Conservation (phyloP, 2,329 filamentous ascomycete genomes). For the Chrysoporthe puriensis region DNA sequence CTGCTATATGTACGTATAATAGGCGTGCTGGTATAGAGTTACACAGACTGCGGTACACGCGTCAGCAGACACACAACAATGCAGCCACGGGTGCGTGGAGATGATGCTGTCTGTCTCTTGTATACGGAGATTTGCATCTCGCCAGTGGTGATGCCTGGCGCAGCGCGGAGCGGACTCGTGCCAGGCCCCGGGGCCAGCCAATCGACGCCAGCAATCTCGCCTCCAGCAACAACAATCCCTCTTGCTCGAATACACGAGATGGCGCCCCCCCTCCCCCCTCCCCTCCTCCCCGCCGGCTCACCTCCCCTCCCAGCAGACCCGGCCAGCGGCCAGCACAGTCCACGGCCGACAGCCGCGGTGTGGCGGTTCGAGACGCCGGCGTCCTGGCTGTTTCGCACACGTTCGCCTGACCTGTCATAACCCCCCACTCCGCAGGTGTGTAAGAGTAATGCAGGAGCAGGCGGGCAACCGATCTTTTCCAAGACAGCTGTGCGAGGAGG, state of each 20-base stretch:
- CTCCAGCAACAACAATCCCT: constrained; percentile 6
- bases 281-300: background rate
- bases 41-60: background rate
- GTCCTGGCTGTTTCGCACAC: background rate
- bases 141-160: background rate
- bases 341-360: no score
- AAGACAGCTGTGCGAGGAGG: background rate
- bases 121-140: constrained; percentile 7
- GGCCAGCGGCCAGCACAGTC: no score
- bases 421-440: background rate
- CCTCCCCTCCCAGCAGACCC: no score
- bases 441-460: background rate
- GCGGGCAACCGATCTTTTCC: background rate
- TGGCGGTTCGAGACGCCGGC: no score
- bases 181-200: background rate
- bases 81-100: background rate
- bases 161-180: background rate
- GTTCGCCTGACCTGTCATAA: background rate
- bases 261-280: background rate
- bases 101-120: background rate
- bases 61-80: background rate
- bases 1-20: background rate
- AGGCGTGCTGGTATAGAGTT: background rate
- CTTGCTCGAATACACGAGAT: background rate
- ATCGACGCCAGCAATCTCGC: constrained; percentile 18